phyloP scores from a whole-genome alignment of 2,329 filamentous ascomycete genomes.

The Pseudocercospora vitis region DNA sequence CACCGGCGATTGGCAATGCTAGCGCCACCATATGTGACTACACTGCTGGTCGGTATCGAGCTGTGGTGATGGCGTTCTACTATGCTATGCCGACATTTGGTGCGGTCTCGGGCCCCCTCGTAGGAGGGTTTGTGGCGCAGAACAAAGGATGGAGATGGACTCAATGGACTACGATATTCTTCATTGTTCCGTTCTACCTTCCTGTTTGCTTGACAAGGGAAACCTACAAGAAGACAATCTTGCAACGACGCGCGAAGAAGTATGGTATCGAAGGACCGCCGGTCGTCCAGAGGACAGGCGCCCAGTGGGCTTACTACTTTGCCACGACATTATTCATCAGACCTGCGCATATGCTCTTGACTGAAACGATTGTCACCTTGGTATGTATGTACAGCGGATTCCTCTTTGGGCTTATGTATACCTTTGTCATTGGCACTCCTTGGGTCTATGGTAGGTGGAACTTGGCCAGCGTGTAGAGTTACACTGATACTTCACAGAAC shows the following conservation, averaged over 20 bases:
- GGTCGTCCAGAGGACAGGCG: slow-evolving; percentile 12
- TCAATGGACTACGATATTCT: slow-evolving; percentile 37
- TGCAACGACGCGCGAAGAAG: slow-evolving; percentile 33
- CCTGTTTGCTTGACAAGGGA: slow-evolving; percentile 33
- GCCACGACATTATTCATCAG: slow-evolving; percentile 30
- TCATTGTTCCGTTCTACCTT: slow-evolving; percentile 34
- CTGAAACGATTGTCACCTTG: slow-evolving; percentile 45
- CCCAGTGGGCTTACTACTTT: slow-evolving; percentile 26
- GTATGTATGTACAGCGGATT: slow-evolving; percentile 46
- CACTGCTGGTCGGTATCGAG: slow-evolving; percentile 33
- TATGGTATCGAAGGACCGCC: slow-evolving; percentile 28
- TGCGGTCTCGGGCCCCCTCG: slow-evolving; percentile 42
- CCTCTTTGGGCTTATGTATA: slow-evolving; percentile 44
- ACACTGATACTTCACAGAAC: slow-evolving; percentile 1
- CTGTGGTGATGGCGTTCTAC: slow-evolving; percentile 33
- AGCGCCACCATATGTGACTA: slow-evolving; percentile 38
- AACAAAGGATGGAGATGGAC: slow-evolving; percentile 40
- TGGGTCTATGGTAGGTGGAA: slow-evolving; percentile 31
- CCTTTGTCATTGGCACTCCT: slow-evolving; percentile 44
- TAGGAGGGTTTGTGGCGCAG: slow-evolving; percentile 39
- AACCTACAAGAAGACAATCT: slow-evolving; percentile 39
- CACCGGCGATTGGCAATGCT: slow-evolving; percentile 36
- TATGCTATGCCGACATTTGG: slow-evolving; percentile 34
- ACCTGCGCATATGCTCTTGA: slow-evolving; percentile 41
- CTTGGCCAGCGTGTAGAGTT: neutral